phyloP scores from a whole-genome alignment of 2,329 filamentous ascomycete species.

The Penicillium sp. region DNA sequence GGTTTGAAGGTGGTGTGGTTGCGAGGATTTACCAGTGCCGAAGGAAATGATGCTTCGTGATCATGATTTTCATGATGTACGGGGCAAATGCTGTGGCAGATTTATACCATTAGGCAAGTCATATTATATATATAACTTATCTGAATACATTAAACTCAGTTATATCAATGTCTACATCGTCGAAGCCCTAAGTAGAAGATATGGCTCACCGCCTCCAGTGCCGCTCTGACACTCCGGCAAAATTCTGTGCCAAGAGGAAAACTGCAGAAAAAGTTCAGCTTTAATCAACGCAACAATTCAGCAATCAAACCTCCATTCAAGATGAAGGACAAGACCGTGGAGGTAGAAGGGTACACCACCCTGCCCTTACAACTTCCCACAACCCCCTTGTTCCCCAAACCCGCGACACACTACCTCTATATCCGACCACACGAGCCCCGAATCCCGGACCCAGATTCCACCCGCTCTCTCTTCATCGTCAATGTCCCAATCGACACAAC shows the following conservation, averaged over 20 bases:
- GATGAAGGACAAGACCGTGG: slow-evolving; percentile 39
- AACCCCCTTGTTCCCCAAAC: slow-evolving; percentile 60
- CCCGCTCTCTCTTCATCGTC: slow-evolving; percentile 82
- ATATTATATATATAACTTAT: slow-evolving; percentile 4
- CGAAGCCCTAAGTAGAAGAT: neutral
- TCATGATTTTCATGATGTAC: neutral
- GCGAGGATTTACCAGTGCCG: neutral
- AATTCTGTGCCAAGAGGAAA: slow-evolving; percentile 21
- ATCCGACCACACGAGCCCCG: slow-evolving; percentile 79
- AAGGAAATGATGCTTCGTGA: neutral
- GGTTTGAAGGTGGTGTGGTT: slow-evolving; percentile 37
- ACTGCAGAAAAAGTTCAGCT: slow-evolving; percentile 21
- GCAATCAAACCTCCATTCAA: slow-evolving; percentile 16
- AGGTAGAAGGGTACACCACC: slow-evolving; percentile 63
- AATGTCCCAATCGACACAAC: slow-evolving; percentile 86
- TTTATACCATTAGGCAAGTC: neutral
- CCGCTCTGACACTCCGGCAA: slow-evolving; percentile 20
- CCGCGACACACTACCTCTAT: slow-evolving; percentile 79
- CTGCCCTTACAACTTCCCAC: slow-evolving; percentile 67
- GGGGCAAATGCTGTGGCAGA: neutral
- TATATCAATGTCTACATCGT: neutral
- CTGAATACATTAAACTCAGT: neutral
- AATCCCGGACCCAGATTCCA: slow-evolving; percentile 68
- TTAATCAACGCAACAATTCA: slow-evolving; percentile 8
- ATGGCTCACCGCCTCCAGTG: slow-evolving; percentile 12